Percentiles rank a stretch among this genome's conserved stretches.
Conservation (phyloP, 2,329 filamentous ascomycete genomes). For the Stylonectria norvegica region DNA sequence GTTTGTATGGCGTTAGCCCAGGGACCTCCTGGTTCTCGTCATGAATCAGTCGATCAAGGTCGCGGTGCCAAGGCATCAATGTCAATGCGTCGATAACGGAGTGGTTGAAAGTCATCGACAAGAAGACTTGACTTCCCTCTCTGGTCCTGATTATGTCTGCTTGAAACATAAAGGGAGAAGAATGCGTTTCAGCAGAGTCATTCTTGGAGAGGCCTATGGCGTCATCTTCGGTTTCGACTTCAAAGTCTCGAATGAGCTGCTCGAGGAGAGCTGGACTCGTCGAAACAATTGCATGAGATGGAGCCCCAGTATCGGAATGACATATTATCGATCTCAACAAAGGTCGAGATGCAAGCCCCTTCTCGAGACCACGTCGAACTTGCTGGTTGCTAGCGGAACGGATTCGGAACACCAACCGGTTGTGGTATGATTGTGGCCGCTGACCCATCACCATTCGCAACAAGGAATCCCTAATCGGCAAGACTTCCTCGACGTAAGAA, state of each 20-base stretch:
- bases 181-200: conserved; percentile 12
- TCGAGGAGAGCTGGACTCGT: conserved; percentile 21
- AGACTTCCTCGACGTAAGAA: conserved; percentile 27
- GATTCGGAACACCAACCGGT: conserved; percentile 32
- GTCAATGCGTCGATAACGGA: conserved; percentile 35
- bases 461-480: conserved; percentile 30
- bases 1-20: conserved; percentile 26
- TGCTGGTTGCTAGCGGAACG: conserved; percentile 14
- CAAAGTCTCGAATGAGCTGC: conserved; percentile 23
- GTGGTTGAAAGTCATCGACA: conserved; percentile 34
- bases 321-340: conserved; percentile 31
- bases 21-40: conserved; percentile 16
- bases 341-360: conserved; percentile 24
- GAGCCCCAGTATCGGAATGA: conserved; percentile 9
- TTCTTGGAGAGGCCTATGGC: conserved; percentile 20
- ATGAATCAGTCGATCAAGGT: conserved; percentile 31
- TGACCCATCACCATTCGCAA: conserved; percentile 30
- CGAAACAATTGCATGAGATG: conserved; percentile 29
- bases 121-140: conserved; percentile 14
- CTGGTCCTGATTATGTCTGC: conserved; percentile 23
- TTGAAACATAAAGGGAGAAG: conserved; percentile 31
- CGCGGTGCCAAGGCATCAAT: conserved; percentile 31
- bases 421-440: conserved; percentile 34
- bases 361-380: conserved; percentile 28
- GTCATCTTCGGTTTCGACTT: conserved; percentile 21